phyloP scores from a whole-genome alignment of 495 filamentous ascomycete genomes.

The Penicillium verhagenii region DNA sequence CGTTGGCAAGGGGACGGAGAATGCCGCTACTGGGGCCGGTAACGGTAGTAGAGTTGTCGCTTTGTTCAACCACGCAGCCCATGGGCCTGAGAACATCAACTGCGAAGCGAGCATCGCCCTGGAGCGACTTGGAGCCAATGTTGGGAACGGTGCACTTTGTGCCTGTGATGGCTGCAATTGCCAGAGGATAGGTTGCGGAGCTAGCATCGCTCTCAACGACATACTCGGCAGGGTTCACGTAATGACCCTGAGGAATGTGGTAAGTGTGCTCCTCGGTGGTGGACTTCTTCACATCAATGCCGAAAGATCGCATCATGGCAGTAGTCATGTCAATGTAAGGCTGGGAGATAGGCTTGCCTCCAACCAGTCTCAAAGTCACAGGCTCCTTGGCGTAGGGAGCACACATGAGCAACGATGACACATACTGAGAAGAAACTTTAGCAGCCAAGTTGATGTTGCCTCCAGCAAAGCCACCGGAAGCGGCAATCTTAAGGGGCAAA shows the following conservation, averaged over 20 bases:
- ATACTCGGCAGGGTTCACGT: constrained; percentile 84
- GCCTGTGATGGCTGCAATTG: constrained; percentile 91
- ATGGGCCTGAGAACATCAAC: constrained; percentile 88
- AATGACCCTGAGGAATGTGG: constrained; percentile 83
- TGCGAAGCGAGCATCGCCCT: constrained; percentile 95
- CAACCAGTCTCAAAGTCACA: constrained; percentile 84
- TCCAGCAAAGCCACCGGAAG: constrained; percentile 83
- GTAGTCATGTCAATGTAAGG: constrained; percentile 99
- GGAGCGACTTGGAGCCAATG: constrained; percentile 86
- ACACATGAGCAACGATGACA: constrained; percentile 94
- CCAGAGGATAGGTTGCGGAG: constrained; percentile 94
- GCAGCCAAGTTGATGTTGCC: constrained; percentile 89
- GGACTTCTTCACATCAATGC: constrained; percentile 73
- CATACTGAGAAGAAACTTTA: constrained; percentile 95
- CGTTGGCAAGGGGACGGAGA: constrained; percentile 67
- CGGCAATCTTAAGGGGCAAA: constrained; percentile 79
- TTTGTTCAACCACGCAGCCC: constrained; percentile 89
- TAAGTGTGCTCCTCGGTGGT: constrained; percentile 82
- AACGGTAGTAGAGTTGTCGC: constrained; percentile 83
- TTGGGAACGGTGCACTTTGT: constrained; percentile 95
- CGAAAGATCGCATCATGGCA: constrained; percentile 95
- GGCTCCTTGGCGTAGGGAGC: constrained; percentile 94
- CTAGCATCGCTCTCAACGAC: constrained; percentile 96
- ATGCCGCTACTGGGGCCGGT: constrained; percentile 75
- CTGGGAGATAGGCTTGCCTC: constrained; percentile 94